Conservation (phyloP, 2,329 filamentous ascomycete species). For the Colletotrichum sp. region DNA sequence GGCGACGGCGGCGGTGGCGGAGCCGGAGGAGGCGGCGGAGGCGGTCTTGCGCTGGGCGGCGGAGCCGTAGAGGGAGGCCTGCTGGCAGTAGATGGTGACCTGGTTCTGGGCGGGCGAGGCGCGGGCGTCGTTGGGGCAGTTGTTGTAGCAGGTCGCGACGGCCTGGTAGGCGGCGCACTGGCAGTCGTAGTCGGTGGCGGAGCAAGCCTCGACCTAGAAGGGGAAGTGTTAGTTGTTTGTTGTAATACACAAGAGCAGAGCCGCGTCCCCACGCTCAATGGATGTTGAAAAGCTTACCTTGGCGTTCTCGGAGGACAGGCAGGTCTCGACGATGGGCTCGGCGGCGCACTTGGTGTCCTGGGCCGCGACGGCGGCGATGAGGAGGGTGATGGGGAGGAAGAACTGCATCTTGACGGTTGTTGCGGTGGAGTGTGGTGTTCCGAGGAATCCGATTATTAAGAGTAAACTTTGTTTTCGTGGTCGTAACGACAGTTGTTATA, state of each 20-base stretch:
- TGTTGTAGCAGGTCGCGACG: conserved; percentile 59
- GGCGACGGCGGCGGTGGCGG: conserved; percentile 25
- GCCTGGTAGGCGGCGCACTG: conserved; percentile 49
- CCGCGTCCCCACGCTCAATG: neutral
- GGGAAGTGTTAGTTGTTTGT: neutral
- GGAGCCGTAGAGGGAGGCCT: conserved; percentile 48
- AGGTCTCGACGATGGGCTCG: conserved; percentile 52
- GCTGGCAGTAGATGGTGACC: conserved; percentile 49
- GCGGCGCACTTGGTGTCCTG: conserved; percentile 41
- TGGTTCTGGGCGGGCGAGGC: conserved; percentile 37
- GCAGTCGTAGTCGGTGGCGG: conserved; percentile 48
- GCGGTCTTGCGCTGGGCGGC: conserved; percentile 28
- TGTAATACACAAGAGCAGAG: too few relatives aligned
- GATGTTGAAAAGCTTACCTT: conserved; percentile 31
- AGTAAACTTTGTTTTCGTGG: neutral
- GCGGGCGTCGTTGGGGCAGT: conserved; percentile 57
- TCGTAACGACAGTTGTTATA: neutral
- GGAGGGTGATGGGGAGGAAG: conserved; percentile 43
- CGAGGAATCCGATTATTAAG: neutral
- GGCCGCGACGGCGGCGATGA: conserved; percentile 31
- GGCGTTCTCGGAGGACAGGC: conserved; percentile 43
- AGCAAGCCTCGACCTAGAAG: conserved; percentile 40
- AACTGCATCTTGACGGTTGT: conserved; percentile 50
- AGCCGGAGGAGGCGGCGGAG: conserved; percentile 28
- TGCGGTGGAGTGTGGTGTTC: neutral